phyloP scores from a whole-genome alignment of 2,329 filamentous ascomycete genomes.

The Xylariaceae sp. region DNA sequence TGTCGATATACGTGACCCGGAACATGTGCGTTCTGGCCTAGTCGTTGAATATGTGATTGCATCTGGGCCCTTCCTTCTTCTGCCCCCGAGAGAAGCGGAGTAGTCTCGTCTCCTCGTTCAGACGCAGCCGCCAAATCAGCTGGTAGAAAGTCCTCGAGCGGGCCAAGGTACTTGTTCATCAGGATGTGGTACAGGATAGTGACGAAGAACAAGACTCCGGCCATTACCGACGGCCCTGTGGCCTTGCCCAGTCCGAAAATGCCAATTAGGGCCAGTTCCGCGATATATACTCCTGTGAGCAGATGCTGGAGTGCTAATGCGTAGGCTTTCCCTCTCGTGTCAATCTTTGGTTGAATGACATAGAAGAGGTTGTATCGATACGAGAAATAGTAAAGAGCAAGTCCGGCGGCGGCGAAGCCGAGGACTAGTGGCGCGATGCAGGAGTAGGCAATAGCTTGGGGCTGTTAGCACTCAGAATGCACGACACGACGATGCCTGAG shows the following conservation, averaged over 20 bases:
- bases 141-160: slow-evolving; percentile 22
- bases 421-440: slow-evolving; percentile 67
- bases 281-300: slow-evolving; percentile 63
- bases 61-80: slow-evolving; percentile 17
- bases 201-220: slow-evolving; percentile 53
- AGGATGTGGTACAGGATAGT: slow-evolving; percentile 54
- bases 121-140: slow-evolving; percentile 12
- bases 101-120: slow-evolving; percentile 15
- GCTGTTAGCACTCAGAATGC: not conserved
- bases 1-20: slow-evolving; percentile 11
- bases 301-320: slow-evolving; percentile 65
- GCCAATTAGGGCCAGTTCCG: slow-evolving; percentile 61
- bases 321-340: slow-evolving; percentile 67
- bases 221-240: slow-evolving; percentile 53
- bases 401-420: slow-evolving; percentile 60
- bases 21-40: slow-evolving; percentile 13
- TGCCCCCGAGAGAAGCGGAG: slow-evolving; percentile 17
- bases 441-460: slow-evolving; percentile 56
- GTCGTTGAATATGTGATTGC: slow-evolving; percentile 14
- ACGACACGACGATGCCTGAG: not conserved
- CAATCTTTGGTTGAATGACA: slow-evolving; percentile 60
- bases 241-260: slow-evolving; percentile 55
- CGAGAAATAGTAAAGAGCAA: slow-evolving; percentile 65
- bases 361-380: slow-evolving; percentile 72
- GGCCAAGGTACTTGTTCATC: slow-evolving; percentile 21